Evolutionary conservation across 176 grass and related monocot genomes (phyloP), one percentile per base, ranked within the genome.

Genomic region (barley (Hordeum vulgare)): DNA sequence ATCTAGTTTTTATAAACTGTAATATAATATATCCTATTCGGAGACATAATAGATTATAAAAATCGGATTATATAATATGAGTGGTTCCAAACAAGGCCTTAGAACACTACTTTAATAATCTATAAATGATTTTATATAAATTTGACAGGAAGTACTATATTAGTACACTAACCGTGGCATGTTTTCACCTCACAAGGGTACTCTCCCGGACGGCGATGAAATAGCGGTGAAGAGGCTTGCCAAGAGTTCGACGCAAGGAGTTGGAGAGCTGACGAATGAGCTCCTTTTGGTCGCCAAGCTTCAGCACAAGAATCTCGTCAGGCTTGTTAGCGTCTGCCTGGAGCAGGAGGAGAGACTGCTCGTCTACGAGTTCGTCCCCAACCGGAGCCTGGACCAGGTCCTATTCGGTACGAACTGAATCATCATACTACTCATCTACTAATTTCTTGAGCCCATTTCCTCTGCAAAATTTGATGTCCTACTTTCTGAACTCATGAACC

Each of bases 281-380:
- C 74, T 88, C 2, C 56, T 66, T 0, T 11, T 88, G 23, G 74
- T 88, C 14, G 86, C 74, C 3, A 88, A 83, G 65, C 86, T 88
- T 3, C 36, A 42, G 65, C 86, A 83, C 80, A 88, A 33, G 80
- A 88, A 88, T 23, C 86, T 88, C 5, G 86, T 83, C 8, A 83
- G 65, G 74, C 86, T 88, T 8, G 5, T 88, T 2, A 80, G 86
- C 6, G 74, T 83, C 9, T 83, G 86, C 66, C 34, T 88, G 3
- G 80, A 88, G 42, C 28, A 83, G 23, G 23, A 83, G 2, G 86
- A 88, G 15, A 7, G 64, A 9, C 65, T 88, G 24, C 80, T 88
- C 13, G 66, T 83, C 9, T 88, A 88, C 39, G 86, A 88, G 25
- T 88, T 42, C 13, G 66, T 88, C 2, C 80, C 66, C 20, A 88